These are phyloP conservation scores for Fusarium sororula DNA, from an alignment of 2,329 filamentous ascomycete species.

Conservation along the genomic window DNA sequence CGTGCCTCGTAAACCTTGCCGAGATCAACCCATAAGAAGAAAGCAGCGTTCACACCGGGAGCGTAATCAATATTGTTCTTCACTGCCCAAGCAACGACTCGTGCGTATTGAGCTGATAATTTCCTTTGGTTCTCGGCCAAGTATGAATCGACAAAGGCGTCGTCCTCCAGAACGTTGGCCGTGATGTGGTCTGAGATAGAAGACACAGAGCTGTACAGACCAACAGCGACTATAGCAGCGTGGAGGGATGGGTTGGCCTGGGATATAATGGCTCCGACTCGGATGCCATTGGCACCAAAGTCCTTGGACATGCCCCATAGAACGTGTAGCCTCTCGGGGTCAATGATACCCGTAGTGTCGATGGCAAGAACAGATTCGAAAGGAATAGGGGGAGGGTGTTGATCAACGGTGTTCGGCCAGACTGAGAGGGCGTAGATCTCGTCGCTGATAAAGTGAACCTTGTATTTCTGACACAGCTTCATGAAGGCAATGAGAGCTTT, in stretches of 20 bases:
- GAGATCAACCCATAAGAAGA: conserved; percentile 65
- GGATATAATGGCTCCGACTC: conserved; percentile 60
- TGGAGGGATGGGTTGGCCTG: conserved; percentile 54
- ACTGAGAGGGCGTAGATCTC: conserved; percentile 62
- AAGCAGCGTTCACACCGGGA: conserved; percentile 59
- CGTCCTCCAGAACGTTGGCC: conserved; percentile 55
- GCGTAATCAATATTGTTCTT: conserved; percentile 55
- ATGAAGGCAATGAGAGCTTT: conserved; percentile 53
- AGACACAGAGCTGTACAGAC: conserved; percentile 56
- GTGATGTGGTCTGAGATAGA: conserved; percentile 54
- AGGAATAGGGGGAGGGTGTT: conserved; percentile 33
- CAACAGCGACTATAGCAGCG: conserved; percentile 47
- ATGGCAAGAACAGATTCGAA: conserved; percentile 60
- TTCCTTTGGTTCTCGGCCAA: conserved; percentile 53
- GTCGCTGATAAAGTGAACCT: conserved; percentile 62
- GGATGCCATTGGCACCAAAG: conserved; percentile 66
- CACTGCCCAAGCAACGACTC: conserved; percentile 49
- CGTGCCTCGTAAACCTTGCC: conserved; percentile 42
- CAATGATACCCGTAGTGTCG: conserved; percentile 54
- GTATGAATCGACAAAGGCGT: conserved; percentile 55
- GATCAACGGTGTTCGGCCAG: conserved; percentile 53
- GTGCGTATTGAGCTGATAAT: conserved; percentile 52
- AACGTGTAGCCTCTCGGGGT: conserved; percentile 60
- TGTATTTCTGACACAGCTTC: conserved; percentile 57
- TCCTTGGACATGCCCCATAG: conserved; percentile 60